Percentiles rank a stretch among this genome's conserved stretches.
These are phyloP conservation scores for Pythium oligandrum DNA, from an alignment of 352 stramenopile genomes.

Conservation along the genomic window DNA sequence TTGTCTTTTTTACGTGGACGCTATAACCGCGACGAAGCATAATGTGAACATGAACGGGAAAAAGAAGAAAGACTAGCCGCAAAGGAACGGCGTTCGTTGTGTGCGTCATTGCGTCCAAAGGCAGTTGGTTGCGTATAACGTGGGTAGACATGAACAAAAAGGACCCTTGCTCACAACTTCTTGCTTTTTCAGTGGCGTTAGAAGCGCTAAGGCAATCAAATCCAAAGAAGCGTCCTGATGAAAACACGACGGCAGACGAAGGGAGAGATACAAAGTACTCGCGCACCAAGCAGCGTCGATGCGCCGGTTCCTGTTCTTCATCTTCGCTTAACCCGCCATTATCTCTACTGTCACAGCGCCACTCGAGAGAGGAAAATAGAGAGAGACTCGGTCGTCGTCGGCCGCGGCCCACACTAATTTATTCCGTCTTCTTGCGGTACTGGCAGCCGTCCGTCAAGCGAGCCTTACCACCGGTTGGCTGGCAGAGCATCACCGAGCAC, in stretches of 20 bases:
- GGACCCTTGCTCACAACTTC: too few relatives aligned
- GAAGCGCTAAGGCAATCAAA: too few relatives aligned
- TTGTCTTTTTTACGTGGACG: too few relatives aligned
- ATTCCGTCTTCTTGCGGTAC: conserved; percentile 99
- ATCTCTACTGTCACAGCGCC: conserved; percentile 30
- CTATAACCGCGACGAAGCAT: too few relatives aligned
- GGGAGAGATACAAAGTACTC: conserved; percentile 4
- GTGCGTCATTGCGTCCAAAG: too few relatives aligned
- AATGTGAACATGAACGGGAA: too few relatives aligned
- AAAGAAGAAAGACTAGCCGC: too few relatives aligned
- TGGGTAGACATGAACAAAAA: too few relatives aligned
- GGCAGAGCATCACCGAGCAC: conserved; percentile 98
- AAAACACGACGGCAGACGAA: not conserved
- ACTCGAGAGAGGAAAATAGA: conserved; percentile 12
- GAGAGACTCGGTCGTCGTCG: conserved; percentile 2
- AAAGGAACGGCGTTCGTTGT: too few relatives aligned
- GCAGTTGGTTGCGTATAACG: too few relatives aligned
- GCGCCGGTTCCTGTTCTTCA: conserved; percentile 24
- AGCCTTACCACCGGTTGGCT: conserved; percentile 97
- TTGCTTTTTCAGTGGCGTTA: too few relatives aligned
- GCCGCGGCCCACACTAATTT: conserved; percentile 38
- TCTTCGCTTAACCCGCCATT: conserved; percentile 24
- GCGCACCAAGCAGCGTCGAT: conserved; percentile 7
- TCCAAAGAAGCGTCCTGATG: not conserved
- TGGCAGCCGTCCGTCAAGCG: conserved; percentile 98